phyloP scores from a whole-genome alignment of 2,329 filamentous ascomycete species.

The Didymella sp. region DNA sequence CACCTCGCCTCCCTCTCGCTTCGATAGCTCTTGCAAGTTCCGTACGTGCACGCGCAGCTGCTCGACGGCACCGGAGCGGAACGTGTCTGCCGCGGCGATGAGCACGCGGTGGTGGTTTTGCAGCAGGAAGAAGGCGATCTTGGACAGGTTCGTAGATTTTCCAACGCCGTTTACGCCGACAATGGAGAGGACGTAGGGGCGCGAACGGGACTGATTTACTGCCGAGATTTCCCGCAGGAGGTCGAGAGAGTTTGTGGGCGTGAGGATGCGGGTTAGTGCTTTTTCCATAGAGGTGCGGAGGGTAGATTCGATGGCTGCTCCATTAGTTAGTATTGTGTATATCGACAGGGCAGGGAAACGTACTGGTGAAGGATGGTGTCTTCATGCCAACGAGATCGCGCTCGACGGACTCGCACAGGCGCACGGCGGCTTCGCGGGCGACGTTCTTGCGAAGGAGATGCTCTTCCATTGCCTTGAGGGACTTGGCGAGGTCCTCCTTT shows the following conservation, averaged over 20 bases:
- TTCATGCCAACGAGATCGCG: slow-evolving; percentile 88
- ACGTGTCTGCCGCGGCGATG: slow-evolving; percentile 74
- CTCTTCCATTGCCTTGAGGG: slow-evolving; percentile 94
- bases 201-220: slow-evolving; percentile 68
- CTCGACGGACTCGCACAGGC: slow-evolving; percentile 89
- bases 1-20: slow-evolving; percentile 79
- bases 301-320: slow-evolving; percentile 73
- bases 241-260: slow-evolving; percentile 92
- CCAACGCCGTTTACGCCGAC: slow-evolving; percentile 98
- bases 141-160: slow-evolving; percentile 96
- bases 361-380: slow-evolving; percentile 86
- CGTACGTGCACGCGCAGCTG: slow-evolving; percentile 94
- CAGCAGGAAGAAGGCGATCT: slow-evolving; percentile 50
- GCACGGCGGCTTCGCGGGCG: slow-evolving; percentile 88
- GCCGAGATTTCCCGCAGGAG: slow-evolving; percentile 87
- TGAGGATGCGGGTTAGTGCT: slow-evolving; percentile 92
- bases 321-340: slow-evolving; percentile 19
- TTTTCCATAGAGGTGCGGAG: slow-evolving; percentile 89
- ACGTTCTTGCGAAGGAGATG: slow-evolving; percentile 96
- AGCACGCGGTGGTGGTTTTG: slow-evolving; percentile 16
- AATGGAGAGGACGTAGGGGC: slow-evolving; percentile 97
- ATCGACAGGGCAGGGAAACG: slow-evolving; percentile 15
- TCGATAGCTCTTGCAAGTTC: slow-evolving; percentile 87
- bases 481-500: slow-evolving; percentile 86
- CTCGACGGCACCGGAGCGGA: slow-evolving; percentile 95